phyloP scores from a whole-genome alignment of 2,329 filamentous ascomycete genomes.

The Macrophomina pseudophaseolina region DNA sequence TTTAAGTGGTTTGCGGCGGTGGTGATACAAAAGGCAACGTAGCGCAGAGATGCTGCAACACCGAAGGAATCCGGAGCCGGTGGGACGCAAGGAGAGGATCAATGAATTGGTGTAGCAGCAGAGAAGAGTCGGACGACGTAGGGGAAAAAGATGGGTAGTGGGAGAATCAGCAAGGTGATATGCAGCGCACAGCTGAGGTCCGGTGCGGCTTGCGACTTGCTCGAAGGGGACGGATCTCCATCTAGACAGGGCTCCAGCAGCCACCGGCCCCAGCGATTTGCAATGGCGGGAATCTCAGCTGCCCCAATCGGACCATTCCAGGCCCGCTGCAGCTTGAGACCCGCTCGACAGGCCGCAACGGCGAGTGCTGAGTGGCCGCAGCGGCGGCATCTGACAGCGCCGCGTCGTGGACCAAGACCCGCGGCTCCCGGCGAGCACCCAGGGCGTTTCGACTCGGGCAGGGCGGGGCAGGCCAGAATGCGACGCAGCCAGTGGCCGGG shows the following conservation, averaged over 20 bases:
- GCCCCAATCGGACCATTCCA: not conserved
- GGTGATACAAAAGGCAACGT: not conserved
- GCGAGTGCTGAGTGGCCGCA: not conserved
- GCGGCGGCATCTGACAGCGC: constrained; percentile 18
- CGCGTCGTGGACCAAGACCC: not conserved
- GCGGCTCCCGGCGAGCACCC: not conserved
- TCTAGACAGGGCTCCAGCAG: constrained; percentile 3
- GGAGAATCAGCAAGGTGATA: not conserved
- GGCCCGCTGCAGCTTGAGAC: not conserved
- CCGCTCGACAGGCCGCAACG: not conserved
- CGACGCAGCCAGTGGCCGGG: not conserved
- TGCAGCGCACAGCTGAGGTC: not conserved
- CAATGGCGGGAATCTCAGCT: not conserved
- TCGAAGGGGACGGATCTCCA: constrained; percentile 22
- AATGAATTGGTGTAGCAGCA: not conserved
- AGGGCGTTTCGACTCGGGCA: not conserved
- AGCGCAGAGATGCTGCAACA: not conserved
- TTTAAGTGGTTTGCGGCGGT: not conserved
- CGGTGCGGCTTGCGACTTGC: constrained; percentile 5
- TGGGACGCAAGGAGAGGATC: constrained; percentile 3
- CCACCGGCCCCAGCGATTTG: constrained; percentile 1
- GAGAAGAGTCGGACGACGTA: not conserved
- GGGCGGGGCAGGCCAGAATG: not conserved
- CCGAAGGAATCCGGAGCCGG: not conserved
- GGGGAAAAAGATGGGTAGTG: too few species aligned